Base-by-base conservation (phyloP, 257 asterid species). In the Leptodermis oblonga region DNA sequence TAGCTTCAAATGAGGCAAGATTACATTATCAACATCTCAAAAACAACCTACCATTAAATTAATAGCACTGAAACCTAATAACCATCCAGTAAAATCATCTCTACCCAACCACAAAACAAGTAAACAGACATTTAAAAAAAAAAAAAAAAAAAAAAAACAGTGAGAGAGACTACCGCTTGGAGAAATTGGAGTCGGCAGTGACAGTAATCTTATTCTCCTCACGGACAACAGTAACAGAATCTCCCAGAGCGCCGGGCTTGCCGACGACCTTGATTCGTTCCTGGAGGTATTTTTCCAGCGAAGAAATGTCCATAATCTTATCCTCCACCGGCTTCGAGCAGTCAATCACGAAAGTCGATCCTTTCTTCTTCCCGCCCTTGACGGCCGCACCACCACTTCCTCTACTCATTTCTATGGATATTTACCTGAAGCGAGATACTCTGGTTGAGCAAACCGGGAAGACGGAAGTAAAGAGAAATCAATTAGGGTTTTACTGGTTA, bases 191-290 rank as follows among this genome's bases (percentile, higher is more conserved):
- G 39, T 78, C 86, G 17, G 81, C 70, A 0, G 82, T 73, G 59
- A 82, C 83, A n/a, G 81, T 78, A 60, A 82, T 72, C 75, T 82
- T 82, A 46, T 70, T 73, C 72, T 82, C 78, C 41, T 82, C 86
- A 45, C 86, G 86, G 9, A 73, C 52, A 34, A 82, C 74, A 46
- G 81, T 76, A 30, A 82, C 86, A 7, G 83, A 65, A 33, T 82
- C 86, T 11, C 86, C 86, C 13, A 82, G 79, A 9, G 83, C 83
- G 31, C 83, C 86, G 45, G 86, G 60, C 66, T 82, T 82, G 17
- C 86, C 86, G 28, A 81, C 86, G 14, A 82, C 86, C 41, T 82
- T 82, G 72, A 82, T 82, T 37, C 86, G 77, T 62, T 82, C 86
- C 68, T 82, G 86, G 9, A 82, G 83, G 76, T 78, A 82, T 70